Conservation (phyloP, 1,139 yeast genomes). For the Candida sojae region DNA sequence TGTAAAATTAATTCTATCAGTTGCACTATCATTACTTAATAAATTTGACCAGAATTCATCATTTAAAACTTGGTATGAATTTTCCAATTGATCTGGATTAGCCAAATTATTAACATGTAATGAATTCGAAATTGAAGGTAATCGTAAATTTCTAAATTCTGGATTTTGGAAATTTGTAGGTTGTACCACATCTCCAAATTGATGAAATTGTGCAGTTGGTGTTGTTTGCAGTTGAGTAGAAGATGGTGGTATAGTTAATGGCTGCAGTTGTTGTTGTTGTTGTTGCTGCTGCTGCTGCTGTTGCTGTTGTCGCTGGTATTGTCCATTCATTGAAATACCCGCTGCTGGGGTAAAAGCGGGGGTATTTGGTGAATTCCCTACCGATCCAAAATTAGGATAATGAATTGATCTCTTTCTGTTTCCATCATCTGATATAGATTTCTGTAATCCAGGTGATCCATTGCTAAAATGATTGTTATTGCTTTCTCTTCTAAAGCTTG, state of each 20-base stretch:
- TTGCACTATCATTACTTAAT: slow-evolving; percentile 29
- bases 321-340: not conserved
- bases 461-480: not conserved
- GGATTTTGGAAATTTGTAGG: not conserved
- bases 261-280: not conserved
- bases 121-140: slow-evolving; percentile 11
- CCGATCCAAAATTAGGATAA: slow-evolving; percentile 11
- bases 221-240: not conserved
- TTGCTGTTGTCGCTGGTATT: not conserved
- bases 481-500: slow-evolving; percentile 21
- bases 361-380: slow-evolving; percentile 10
- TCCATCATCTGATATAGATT: slow-evolving; percentile 6
- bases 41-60: slow-evolving; percentile 50
- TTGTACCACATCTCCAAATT: slow-evolving; percentile 4
- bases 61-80: slow-evolving; percentile 33
- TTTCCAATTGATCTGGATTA: slow-evolving; percentile 27
- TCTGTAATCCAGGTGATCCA: not conserved
- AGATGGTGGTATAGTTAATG: not conserved
- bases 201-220: slow-evolving; percentile 2
- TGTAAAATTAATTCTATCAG: slow-evolving; percentile 38
- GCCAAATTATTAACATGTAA: slow-evolving; percentile 9
- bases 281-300: not conserved
- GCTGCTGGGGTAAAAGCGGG: not conserved
- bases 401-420: not conserved
- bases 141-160: slow-evolving; percentile 8